A percentile compares a stretch with the other conserved stretches of the same genome.
phyloP scores from a whole-genome alignment of 768 basidiomycete genomes.

The Cytidiella melzeri region DNA sequence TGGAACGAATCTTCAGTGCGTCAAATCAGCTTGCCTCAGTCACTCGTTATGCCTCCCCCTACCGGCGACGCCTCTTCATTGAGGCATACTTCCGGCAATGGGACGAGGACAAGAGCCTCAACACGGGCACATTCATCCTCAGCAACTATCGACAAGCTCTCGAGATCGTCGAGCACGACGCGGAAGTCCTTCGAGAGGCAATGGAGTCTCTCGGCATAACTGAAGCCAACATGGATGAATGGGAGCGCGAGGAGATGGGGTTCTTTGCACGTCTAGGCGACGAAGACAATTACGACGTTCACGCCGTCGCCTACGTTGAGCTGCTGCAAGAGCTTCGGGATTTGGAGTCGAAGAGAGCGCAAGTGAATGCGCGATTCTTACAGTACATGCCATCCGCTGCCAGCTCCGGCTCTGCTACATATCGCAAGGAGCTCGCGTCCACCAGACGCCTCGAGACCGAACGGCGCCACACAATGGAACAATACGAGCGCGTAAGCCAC shows the following conservation, averaged over 20 bases:
- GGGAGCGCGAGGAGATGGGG: slow-evolving; percentile 18
- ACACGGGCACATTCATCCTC: slow-evolving; percentile 19
- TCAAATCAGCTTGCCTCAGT: slow-evolving; percentile 24
- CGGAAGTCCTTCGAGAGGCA: not conserved
- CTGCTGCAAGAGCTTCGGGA: slow-evolving; percentile 18
- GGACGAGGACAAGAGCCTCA: slow-evolving; percentile 20
- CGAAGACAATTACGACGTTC: slow-evolving; percentile 23
- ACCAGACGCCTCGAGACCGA: slow-evolving; percentile 22
- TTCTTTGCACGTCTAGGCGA: slow-evolving; percentile 25
- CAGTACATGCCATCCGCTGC: not conserved
- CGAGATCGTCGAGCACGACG: slow-evolving; percentile 17
- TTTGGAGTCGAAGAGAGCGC: slow-evolving; percentile 3
- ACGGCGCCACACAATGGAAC: slow-evolving; percentile 16
- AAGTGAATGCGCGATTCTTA: not conserved
- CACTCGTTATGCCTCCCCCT: slow-evolving; percentile 10
- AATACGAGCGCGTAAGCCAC: slow-evolving; percentile 9
- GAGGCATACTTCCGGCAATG: slow-evolving; percentile 10
- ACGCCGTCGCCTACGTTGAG: slow-evolving; percentile 28
- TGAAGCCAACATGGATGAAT: slow-evolving; percentile 12
- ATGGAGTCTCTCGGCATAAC: not conserved
- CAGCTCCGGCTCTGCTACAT: not conserved
- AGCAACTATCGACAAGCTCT: slow-evolving; percentile 29
- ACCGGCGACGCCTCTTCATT: slow-evolving; percentile 6
- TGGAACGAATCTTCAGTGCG: slow-evolving; percentile 26
- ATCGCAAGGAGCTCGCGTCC: slow-evolving; percentile 8